These are phyloP conservation scores for Thinopyrum obtusiflorum DNA, from an alignment of 202 grass and related monocot genomes.

Conservation along the genomic window DNA sequence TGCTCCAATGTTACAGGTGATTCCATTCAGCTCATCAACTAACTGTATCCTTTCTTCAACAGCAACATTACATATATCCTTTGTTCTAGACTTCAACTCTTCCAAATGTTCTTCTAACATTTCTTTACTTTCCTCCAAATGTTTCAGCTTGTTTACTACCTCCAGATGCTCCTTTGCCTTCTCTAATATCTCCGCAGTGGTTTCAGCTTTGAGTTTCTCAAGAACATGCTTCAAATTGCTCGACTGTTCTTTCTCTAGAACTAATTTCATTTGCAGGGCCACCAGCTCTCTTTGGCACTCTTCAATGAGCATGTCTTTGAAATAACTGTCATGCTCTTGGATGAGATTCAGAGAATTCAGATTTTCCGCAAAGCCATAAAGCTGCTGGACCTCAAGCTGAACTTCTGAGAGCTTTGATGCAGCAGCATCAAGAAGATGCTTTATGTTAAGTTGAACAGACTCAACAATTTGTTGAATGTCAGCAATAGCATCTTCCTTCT, in stretches of 20 bases:
- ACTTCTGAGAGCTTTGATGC: slow-evolving; percentile 54
- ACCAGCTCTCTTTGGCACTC: slow-evolving; percentile 56
- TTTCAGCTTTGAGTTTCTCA: slow-evolving; percentile 46
- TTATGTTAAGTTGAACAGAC: slow-evolving; percentile 55
- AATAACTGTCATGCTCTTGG: slow-evolving; percentile 64
- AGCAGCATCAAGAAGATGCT: slow-evolving; percentile 39
- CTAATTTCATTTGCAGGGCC: slow-evolving; percentile 39
- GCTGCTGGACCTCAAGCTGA: slow-evolving; percentile 48
- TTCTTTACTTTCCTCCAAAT: slow-evolving; percentile 47
- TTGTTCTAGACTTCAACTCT: slow-evolving; percentile 45
- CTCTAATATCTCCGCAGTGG: slow-evolving; percentile 45
- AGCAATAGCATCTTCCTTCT: slow-evolving; percentile 62
- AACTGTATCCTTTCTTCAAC: slow-evolving; percentile 43
- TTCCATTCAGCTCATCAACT: slow-evolving; percentile 38
- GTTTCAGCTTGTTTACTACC: slow-evolving; percentile 47
- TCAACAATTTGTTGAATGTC: slow-evolving; percentile 52
- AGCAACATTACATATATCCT: slow-evolving; percentile 18
- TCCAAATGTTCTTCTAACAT: slow-evolving; percentile 48
- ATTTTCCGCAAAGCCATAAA: slow-evolving; percentile 53
- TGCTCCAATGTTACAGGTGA: slow-evolving; percentile 41
- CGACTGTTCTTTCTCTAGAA: slow-evolving; percentile 45
- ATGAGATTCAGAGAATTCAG: slow-evolving; percentile 50
- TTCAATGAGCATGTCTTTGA: slow-evolving; percentile 47
- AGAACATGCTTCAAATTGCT: slow-evolving; percentile 38
- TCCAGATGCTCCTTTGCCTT: slow-evolving; percentile 44